phyloP scores from a whole-genome alignment of 495 filamentous ascomycete species.

The Tuber magnatum region DNA sequence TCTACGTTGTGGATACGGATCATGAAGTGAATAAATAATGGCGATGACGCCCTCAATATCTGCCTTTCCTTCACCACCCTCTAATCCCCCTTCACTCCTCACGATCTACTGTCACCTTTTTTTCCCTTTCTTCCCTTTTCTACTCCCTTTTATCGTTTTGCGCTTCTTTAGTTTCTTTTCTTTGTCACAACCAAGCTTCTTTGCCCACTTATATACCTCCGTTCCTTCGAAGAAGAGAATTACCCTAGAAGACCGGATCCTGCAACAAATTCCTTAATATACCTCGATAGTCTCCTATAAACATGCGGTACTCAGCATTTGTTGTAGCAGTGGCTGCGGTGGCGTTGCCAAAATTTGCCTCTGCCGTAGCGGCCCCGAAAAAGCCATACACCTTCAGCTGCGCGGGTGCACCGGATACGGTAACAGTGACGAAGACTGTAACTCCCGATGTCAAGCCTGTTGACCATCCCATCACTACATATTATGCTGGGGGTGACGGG shows the following conservation, averaged over 20 bases:
- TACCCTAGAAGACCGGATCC: not conserved
- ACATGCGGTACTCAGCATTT: not conserved
- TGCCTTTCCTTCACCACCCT: slow-evolving; percentile 6
- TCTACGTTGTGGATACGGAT: not conserved
- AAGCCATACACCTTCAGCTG: not conserved
- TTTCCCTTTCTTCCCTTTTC: not conserved
- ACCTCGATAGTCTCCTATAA: not conserved
- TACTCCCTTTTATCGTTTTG: not conserved
- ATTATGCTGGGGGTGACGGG: not conserved
- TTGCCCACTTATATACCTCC: not conserved
- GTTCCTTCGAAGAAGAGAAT: not conserved
- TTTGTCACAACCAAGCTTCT: not conserved
- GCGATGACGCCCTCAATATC: slow-evolving; percentile 3
- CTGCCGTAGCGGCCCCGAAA: not conserved
- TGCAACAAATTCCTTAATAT: not conserved
- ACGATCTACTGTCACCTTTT: slow-evolving; percentile 1
- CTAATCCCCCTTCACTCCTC: slow-evolving; percentile 9
- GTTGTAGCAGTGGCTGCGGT: not conserved
- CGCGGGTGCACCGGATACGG: not conserved
- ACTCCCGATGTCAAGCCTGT: not conserved
- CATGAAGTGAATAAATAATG: slow-evolving; percentile 22
- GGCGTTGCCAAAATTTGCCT: not conserved
- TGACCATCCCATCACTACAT: not conserved
- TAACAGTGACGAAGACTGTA: not conserved
- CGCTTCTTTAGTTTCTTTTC: not conserved